Percentiles rank a stretch among this genome's conserved stretches.
Evolutionary conservation across 768 basidiomycete genomes (phyloP).

Genomic region (Mycena metata): DNA sequence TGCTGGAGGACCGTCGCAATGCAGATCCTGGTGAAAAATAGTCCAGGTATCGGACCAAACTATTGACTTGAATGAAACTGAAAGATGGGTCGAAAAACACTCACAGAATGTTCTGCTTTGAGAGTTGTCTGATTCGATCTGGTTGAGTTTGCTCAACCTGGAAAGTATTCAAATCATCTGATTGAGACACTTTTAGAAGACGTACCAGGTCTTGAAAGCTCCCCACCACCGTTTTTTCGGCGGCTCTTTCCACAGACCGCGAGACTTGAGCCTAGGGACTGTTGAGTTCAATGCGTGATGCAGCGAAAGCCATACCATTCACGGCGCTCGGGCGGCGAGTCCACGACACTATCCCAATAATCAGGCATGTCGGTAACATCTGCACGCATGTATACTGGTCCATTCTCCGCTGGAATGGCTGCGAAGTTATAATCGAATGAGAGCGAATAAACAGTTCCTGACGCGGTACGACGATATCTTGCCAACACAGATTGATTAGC

Average conservation of each 20-base stretch:
- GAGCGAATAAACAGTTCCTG: neutral
- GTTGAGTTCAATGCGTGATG: neutral
- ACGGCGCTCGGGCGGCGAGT: constrained; percentile 6
- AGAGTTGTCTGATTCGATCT: constrained; percentile 8
- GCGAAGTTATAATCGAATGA: constrained; percentile 24
- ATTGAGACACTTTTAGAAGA: too few species aligned
- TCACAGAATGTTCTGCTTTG: constrained; percentile 37
- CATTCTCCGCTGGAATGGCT: constrained; percentile 19
- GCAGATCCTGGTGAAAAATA: constrained; percentile 2
- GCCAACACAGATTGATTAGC: too few species aligned
- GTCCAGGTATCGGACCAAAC: constrained; percentile 7
- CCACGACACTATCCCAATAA: constrained; percentile 24
- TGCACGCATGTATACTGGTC: constrained; percentile 19
- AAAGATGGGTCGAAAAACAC: constrained; percentile 20
- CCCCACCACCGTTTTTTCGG: constrained; percentile 26
- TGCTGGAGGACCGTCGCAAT: neutral
- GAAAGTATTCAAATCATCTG: too few species aligned
- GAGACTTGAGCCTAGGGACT: neutral
- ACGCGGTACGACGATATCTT: too few species aligned
- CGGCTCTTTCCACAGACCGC: neutral
- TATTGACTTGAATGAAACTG: neutral
- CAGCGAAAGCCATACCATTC: constrained; percentile 9
- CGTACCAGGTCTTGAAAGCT: constrained; percentile 10
- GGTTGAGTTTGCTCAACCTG: constrained; percentile 14
- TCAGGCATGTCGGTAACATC: constrained; percentile 27